Base-by-base conservation (phyloP, 441 rosid species). In the Jatropha multifida region DNA sequence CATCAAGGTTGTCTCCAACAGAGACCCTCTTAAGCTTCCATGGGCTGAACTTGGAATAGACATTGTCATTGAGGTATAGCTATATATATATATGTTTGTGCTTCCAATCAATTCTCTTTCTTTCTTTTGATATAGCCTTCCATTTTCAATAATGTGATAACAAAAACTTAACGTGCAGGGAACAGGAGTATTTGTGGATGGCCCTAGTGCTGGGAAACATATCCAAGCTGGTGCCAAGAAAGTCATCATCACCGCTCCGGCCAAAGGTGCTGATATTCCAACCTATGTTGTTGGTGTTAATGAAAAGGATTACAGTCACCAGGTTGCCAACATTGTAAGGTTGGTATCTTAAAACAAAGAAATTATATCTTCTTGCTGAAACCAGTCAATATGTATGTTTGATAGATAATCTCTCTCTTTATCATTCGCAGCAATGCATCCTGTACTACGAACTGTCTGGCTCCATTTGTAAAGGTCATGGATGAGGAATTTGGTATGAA, bases 31-130 rank as follows among this genome's bases (percentile, higher is more conserved):
- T 75, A 75, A 90, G 92, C 99, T 95, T 74, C 99, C 99, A 3
- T 95, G 99, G 98, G 97, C 93, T 60, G 98, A 93, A 69, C 89
- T 93, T 17, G 99, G 98, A 65, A 92, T 95, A 10, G 99, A 95
- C 88, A 93, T 95, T 74, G 99, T 95, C 75, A 95, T 95, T 38
- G 98, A 95, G 97, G 98, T 88, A 73, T 69, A 7, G 10, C 13
- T 7, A 32, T 49, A 1, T 0, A 3, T 7, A 3, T 48, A 59
- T 17, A 17, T 52, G n/a, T 2, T 6, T 17, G 7, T 54, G 7
- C 20, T 54, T 54, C 14, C 58, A 5, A 54, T 54, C 9, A 9
- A 11, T 14, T 44, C 37, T 71, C 68, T 71, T 41, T 37, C 54
- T 59, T 20, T n/a, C 37, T 42, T 42, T 59, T 41, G 40, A 40